phyloP scores from a whole-genome alignment of 2,329 filamentous ascomycete species.

The Arthrobotrys iridis region DNA sequence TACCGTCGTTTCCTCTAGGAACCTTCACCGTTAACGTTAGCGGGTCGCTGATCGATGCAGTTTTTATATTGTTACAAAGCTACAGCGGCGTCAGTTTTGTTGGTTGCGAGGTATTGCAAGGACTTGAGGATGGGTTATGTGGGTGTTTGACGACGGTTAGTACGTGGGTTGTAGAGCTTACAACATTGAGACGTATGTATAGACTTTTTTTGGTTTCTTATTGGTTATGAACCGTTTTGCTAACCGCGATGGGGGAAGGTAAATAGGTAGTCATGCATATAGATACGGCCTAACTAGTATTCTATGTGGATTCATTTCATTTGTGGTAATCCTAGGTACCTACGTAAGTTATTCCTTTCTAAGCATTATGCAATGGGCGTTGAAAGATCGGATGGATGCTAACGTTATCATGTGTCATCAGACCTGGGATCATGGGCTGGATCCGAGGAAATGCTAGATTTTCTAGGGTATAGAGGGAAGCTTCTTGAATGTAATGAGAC shows the following conservation, averaged over 20 bases:
- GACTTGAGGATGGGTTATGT: slow-evolving; percentile 74
- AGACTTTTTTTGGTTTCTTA: not conserved
- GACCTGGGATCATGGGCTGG: slow-evolving; percentile 48
- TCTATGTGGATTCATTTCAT: slow-evolving; percentile 53
- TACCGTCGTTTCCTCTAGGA: slow-evolving; percentile 79
- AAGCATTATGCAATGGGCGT: not conserved
- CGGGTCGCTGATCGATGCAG: slow-evolving; percentile 78
- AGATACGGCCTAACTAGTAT: slow-evolving; percentile 57
- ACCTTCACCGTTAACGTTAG: slow-evolving; percentile 84
- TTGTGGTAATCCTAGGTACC: slow-evolving; percentile 57
- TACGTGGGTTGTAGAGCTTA: slow-evolving; percentile 73
- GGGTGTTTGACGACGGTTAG: slow-evolving; percentile 74
- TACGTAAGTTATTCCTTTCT: slow-evolving; percentile 50
- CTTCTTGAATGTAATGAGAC: not conserved
- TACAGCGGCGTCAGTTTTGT: slow-evolving; percentile 66
- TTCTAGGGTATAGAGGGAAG: not conserved
- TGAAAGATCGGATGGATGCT: not conserved
- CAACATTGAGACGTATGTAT: slow-evolving; percentile 64
- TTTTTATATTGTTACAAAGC: slow-evolving; percentile 65
- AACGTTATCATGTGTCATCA: not conserved
- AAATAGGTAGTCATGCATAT: slow-evolving; percentile 56
- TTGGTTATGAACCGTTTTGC: slow-evolving; percentile 4
- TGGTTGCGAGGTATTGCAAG: slow-evolving; percentile 75
- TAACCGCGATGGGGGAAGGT: slow-evolving; percentile 3
- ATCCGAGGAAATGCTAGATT: slow-evolving; percentile 42